These are phyloP conservation scores for Trichoderma sp. DNA, from an alignment of 2,329 filamentous ascomycete genomes.

Conservation along the genomic window DNA sequence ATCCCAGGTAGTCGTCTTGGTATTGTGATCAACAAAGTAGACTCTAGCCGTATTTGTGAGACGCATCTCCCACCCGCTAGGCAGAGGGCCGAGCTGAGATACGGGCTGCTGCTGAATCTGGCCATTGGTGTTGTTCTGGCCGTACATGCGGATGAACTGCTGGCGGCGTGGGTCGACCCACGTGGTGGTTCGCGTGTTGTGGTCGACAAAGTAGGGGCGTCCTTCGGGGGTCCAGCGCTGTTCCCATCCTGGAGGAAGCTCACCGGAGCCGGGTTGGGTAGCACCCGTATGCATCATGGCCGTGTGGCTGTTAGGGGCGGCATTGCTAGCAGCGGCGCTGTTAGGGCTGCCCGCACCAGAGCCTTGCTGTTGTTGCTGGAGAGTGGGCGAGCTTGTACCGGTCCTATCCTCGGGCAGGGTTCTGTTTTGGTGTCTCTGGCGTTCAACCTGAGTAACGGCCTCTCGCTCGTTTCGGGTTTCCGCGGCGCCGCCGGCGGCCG, in stretches of 20 bases:
- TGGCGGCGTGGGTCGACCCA: constrained; percentile 98
- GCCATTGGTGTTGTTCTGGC: constrained; percentile 80
- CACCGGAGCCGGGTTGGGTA: constrained; percentile 90
- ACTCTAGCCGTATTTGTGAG: constrained; percentile 96
- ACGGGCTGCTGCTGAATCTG: constrained; percentile 97
- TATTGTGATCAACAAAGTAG: constrained; percentile 99
- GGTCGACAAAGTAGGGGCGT: constrained; percentile 94
- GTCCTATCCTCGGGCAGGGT: constrained; percentile 95
- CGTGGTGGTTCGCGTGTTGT: constrained; percentile 96
- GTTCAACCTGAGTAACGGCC: constrained; percentile 88
- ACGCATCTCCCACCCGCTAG: constrained; percentile 99
- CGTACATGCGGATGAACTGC: constrained; percentile 98
- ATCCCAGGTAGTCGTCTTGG: constrained; percentile 99
- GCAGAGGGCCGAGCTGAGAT: constrained; percentile 90
- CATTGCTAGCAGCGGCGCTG: constrained; percentile 30
- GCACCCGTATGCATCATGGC: constrained; percentile 93
- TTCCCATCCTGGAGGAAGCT: constrained; percentile 95
- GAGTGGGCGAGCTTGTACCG: constrained; percentile 85
- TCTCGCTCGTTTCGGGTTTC: constrained; percentile 75
- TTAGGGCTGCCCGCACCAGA: constrained; percentile 38
- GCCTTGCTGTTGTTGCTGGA: constrained; percentile 56
- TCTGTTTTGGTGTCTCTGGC: constrained; percentile 90
- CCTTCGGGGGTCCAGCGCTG: constrained; percentile 94
- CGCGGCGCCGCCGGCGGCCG: constrained; percentile 72
- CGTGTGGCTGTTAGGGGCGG: constrained; percentile 47